These are phyloP conservation scores for Polyporus arcularius DNA, from an alignment of 768 basidiomycete species.

Conservation along the genomic window DNA sequence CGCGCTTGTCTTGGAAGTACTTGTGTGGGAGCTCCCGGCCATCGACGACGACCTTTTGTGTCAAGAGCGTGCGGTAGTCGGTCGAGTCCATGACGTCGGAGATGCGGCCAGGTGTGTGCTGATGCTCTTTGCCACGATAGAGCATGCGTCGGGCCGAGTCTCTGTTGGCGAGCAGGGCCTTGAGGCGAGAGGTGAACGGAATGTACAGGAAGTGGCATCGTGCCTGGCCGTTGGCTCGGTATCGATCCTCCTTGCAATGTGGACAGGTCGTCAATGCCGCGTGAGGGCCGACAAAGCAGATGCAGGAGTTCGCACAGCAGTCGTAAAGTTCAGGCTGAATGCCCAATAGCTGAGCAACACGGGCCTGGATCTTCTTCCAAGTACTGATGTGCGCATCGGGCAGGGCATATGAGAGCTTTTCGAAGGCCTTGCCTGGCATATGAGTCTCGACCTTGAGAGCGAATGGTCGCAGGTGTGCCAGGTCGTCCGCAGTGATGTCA, in stretches of 20 bases:
- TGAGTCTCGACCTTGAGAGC: constrained; percentile 9
- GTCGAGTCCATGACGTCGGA: constrained; percentile 40
- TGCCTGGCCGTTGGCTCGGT: constrained; percentile 8
- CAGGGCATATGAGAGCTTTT: constrained; percentile 8
- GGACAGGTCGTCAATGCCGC: constrained; percentile 13
- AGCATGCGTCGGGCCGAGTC: constrained; percentile 6
- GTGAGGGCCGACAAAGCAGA: constrained; percentile 18
- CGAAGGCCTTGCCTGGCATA: not conserved
- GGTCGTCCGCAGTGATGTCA: not conserved
- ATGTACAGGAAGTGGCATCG: constrained; percentile 20
- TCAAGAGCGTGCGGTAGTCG: constrained; percentile 31
- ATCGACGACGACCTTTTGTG: constrained; percentile 29
- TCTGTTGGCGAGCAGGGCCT: constrained; percentile 1
- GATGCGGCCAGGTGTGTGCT: constrained; percentile 20
- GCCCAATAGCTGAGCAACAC: constrained; percentile 16
- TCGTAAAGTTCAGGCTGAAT: constrained; percentile 17
- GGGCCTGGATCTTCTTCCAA: not conserved
- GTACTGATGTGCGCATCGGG: not conserved
- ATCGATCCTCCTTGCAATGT: constrained; percentile 19
- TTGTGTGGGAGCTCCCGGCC: constrained; percentile 24
- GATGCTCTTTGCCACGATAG: constrained; percentile 16
- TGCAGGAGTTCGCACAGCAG: constrained; percentile 28
- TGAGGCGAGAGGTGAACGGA: constrained; percentile 24
- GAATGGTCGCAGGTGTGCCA: not conserved
- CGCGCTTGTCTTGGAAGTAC: constrained; percentile 39